Conservation (phyloP, 2,329 filamentous ascomycete genomes). For the Botryosphaeria agaves region DNA sequence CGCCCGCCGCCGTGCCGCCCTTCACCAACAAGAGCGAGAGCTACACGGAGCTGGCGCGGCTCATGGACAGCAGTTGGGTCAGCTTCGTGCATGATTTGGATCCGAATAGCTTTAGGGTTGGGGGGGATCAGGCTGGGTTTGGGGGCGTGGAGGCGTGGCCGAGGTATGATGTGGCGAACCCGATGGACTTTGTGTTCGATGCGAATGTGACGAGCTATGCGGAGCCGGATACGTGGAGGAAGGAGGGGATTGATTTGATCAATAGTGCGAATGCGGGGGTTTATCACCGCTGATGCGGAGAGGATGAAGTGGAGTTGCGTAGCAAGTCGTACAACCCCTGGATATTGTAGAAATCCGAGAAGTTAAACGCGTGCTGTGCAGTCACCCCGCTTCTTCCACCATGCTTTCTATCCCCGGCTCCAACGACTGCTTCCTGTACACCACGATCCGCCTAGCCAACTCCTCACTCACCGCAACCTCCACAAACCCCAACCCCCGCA, state of each 20-base stretch:
- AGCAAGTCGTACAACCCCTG: no score
- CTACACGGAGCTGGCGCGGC: conserved; percentile 20
- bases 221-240: conserved; percentile 26
- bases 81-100: conserved; percentile 25
- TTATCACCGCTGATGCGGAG: neutral
- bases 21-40: conserved; percentile 16
- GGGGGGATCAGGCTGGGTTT: conserved; percentile 3
- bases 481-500: no score
- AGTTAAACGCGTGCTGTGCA: no score
- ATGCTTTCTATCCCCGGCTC: no score
- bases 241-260: conserved; percentile 27
- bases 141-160: conserved; percentile 19
- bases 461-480: no score
- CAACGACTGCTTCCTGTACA: no score
- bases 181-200: conserved; percentile 28
- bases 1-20: conserved; percentile 15
- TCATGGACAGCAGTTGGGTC: conserved; percentile 28
- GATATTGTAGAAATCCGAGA: no score
- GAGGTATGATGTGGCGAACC: conserved; percentile 16
- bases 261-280: conserved; percentile 6
- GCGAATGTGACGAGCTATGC: conserved; percentile 20
- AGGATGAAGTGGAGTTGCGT: neutral
- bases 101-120: conserved; percentile 13
- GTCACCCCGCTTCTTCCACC: no score
- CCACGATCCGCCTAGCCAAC: no score